Evolutionary conservation across 2,329 filamentous ascomycete species (phyloP).

Genomic region (Diaporthe sp.): DNA sequence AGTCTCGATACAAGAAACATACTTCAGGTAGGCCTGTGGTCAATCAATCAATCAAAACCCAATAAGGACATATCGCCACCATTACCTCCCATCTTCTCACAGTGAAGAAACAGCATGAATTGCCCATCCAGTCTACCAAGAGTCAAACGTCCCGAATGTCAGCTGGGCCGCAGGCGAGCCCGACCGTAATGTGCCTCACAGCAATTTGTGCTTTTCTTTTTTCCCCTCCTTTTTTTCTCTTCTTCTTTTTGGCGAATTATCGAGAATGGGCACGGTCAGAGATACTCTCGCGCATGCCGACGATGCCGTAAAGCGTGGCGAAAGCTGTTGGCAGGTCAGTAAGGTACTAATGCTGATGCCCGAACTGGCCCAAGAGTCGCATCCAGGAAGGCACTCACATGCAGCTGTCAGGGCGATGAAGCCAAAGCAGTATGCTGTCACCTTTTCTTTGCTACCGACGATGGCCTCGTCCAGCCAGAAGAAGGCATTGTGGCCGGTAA

Average conservation of each 20-base stretch:
- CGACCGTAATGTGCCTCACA: background rate
- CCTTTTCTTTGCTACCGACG: slow-evolving; percentile 59
- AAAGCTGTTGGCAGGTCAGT: slow-evolving; percentile 55
- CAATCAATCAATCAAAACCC: slow-evolving; percentile 32
- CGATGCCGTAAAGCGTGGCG: slow-evolving; percentile 63
- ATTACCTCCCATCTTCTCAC: slow-evolving; percentile 1
- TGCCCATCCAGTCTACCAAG: background rate
- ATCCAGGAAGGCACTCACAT: slow-evolving; percentile 55
- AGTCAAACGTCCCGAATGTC: background rate
- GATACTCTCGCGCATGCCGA: slow-evolving; percentile 61
- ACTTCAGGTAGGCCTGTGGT: slow-evolving; percentile 7
- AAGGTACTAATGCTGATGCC: background rate
- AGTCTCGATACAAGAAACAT: slow-evolving; percentile 7
- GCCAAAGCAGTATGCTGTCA: slow-evolving; percentile 59
- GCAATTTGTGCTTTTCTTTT: background rate
- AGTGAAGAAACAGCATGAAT: background rate
- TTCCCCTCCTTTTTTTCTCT: no score
- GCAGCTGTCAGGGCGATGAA: slow-evolving; percentile 61
- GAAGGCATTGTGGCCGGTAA: slow-evolving; percentile 62
- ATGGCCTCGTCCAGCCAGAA: slow-evolving; percentile 65
- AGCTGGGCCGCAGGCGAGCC: background rate
- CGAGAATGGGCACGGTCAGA: slow-evolving; percentile 31
- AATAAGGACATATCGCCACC: background rate
- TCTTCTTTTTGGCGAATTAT: slow-evolving; percentile 2
- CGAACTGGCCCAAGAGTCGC: background rate